A percentile compares a stretch with the other conserved stretches of the same genome.
Conservation (phyloP, 441 rosid species). For the Croton laevigatus region DNA sequence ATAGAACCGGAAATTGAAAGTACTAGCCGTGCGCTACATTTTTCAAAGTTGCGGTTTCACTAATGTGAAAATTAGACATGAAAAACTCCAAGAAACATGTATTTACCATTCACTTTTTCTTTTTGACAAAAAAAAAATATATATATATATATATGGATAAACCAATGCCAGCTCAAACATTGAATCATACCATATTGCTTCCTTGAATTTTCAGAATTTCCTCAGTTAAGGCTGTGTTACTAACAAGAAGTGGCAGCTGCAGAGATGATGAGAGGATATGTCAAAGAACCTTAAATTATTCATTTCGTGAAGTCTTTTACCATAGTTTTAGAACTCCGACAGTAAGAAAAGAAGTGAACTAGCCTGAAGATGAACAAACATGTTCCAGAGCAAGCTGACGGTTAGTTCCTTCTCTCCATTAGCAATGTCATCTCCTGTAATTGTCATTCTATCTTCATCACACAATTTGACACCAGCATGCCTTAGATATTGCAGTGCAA, state of each 20-base stretch:
- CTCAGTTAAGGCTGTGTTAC: slow-evolving; percentile 43
- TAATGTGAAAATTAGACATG: neutral
- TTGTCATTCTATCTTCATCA: slow-evolving; percentile 69
- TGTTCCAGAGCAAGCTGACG: slow-evolving; percentile 82
- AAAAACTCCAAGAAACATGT: neutral
- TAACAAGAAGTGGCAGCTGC: slow-evolving; percentile 83
- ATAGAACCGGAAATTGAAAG: slow-evolving; percentile 5
- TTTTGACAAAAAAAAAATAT: neutral
- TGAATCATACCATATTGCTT: slow-evolving; percentile 45
- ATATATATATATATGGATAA: slow-evolving; percentile 1
- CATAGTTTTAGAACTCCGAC: neutral
- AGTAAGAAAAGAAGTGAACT: slow-evolving; percentile 17
- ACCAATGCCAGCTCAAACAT: slow-evolving; percentile 12
- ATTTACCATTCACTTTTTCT: neutral
- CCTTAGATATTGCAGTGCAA: slow-evolving; percentile 66
- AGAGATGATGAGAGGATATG: slow-evolving; percentile 22
- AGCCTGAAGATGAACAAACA: slow-evolving; percentile 88
- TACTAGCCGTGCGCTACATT: neutral
- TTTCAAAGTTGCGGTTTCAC: neutral
- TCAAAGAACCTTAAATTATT: slow-evolving; percentile 4
- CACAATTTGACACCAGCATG: slow-evolving; percentile 53
- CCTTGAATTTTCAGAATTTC: slow-evolving; percentile 60
- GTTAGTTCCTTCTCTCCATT: slow-evolving; percentile 82
- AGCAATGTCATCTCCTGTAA: slow-evolving; percentile 67
- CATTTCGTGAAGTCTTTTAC: slow-evolving; percentile 3